Conservation (phyloP, 2,329 filamentous ascomycete species). For the Cercospora sojina region DNA sequence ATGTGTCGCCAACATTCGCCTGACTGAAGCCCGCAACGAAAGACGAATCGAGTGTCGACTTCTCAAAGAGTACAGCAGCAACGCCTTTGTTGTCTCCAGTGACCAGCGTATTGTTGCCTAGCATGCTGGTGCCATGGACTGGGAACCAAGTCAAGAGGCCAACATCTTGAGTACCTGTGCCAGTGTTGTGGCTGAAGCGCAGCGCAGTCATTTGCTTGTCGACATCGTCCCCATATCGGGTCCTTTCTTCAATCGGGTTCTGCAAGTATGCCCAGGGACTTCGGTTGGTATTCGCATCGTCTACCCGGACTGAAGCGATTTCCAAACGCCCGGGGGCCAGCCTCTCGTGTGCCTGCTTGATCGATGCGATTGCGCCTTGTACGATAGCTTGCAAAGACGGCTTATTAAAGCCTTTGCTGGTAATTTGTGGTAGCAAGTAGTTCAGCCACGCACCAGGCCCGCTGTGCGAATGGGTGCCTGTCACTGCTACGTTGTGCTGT, state of each 20-base stretch:
- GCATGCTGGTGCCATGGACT: conserved; percentile 86
- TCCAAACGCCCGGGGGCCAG: conserved; percentile 69
- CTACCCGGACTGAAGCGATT: conserved; percentile 66
- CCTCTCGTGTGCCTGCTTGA: conserved; percentile 74
- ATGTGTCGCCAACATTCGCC: conserved; percentile 86
- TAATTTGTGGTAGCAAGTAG: conserved; percentile 88
- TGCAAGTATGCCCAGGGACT: conserved; percentile 84
- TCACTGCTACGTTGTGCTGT: conserved; percentile 80
- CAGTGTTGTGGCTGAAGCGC: conserved; percentile 64
- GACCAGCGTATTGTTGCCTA: conserved; percentile 86
- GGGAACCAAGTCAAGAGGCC: conserved; percentile 89
- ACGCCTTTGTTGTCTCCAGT: conserved; percentile 97
- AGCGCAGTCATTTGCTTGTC: conserved; percentile 81
- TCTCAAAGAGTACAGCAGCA: conserved; percentile 80
- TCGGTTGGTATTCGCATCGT: conserved; percentile 81
- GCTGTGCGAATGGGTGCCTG: conserved; percentile 89
- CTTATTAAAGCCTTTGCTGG: conserved; percentile 78
- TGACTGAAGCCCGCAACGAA: conserved; percentile 94
- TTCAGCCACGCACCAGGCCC: conserved; percentile 93
- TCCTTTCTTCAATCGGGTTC: conserved; percentile 75
- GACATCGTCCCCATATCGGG: conserved; percentile 62
- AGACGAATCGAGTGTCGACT: conserved; percentile 55
- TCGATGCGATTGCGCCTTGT: conserved; percentile 77
- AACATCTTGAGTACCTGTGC: conserved; percentile 71
- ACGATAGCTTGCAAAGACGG: conserved; percentile 90